These are phyloP conservation scores for Botrytis squamosa DNA, from an alignment of 2,329 filamentous ascomycete species.

Conservation along the genomic window DNA sequence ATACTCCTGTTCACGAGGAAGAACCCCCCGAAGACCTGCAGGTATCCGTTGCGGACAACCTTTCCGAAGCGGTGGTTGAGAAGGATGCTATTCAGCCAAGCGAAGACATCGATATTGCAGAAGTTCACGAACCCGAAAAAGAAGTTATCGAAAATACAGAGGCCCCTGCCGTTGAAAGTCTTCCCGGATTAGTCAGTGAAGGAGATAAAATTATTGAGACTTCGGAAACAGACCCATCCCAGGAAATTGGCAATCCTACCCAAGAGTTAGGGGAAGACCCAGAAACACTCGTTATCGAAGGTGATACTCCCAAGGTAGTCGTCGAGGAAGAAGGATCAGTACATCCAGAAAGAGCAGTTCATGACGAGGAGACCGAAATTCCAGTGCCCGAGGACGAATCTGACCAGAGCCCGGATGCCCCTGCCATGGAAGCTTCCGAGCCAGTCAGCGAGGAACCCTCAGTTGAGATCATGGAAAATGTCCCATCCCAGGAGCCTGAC, in stretches of 20 bases:
- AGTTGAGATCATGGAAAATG: not conserved
- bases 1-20: not conserved
- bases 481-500: not conserved
- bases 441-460: not conserved
- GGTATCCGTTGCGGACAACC: not conserved
- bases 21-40: not conserved
- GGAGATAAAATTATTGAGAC: not conserved
- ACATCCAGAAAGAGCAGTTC: not conserved
- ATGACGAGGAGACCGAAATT: not conserved
- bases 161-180: not conserved
- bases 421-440: not conserved
- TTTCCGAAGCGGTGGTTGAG: not conserved
- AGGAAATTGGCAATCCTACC: not conserved
- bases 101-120: not conserved
- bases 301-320: not conserved
- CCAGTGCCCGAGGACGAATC: not conserved
- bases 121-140: not conserved
- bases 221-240: not conserved
- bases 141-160: not conserved
- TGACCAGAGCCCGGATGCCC: not conserved
- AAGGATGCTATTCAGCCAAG: not conserved
- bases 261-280: not conserved
- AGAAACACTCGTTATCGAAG: not conserved
- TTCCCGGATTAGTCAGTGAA: not conserved
- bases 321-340: not conserved